A percentile compares a stretch with the other conserved stretches of the same genome.
These are phyloP conservation scores for Eutrema yunnanense DNA, from an alignment of 345 rosid genomes.

Conservation along the genomic window DNA sequence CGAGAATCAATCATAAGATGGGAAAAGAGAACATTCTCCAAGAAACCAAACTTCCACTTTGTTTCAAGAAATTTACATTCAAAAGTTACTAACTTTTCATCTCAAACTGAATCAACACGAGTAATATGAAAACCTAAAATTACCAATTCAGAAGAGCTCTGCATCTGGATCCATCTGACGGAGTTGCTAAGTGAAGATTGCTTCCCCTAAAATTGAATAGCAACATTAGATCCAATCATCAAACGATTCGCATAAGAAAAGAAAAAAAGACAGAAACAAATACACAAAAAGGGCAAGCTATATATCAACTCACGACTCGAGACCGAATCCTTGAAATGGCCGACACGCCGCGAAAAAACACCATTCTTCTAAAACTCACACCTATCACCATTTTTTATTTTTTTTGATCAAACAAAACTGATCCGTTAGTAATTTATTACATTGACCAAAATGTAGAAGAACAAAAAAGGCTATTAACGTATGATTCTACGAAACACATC, in stretches of 20 bases:
- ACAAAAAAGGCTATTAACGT: too few relatives aligned
- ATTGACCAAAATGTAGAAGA: too few relatives aligned
- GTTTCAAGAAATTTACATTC: neutral
- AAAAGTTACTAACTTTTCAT: neutral
- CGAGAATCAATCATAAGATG: neutral
- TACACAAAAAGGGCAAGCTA: neutral
- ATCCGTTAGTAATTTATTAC: neutral
- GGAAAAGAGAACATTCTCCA: neutral
- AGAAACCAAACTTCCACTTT: too few relatives aligned
- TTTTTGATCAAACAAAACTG: neutral
- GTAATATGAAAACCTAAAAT: neutral
- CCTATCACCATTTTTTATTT: slow-evolving; percentile 2
- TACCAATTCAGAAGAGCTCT: slow-evolving; percentile 65
- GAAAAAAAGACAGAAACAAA: neutral
- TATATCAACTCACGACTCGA: slow-evolving; percentile 42
- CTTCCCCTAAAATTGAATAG: slow-evolving; percentile 21
- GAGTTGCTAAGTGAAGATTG: slow-evolving; percentile 52
- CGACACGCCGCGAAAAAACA: slow-evolving; percentile 43
- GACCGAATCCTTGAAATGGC: slow-evolving; percentile 60
- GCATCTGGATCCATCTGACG: slow-evolving; percentile 79
- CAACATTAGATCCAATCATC: neutral
- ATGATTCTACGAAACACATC: too few relatives aligned
- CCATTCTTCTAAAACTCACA: slow-evolving; percentile 39
- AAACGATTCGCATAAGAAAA: neutral
- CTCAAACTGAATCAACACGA: neutral